Base-by-base conservation (phyloP, 306 rosid genomes). In the Inga leiocalycina region DNA sequence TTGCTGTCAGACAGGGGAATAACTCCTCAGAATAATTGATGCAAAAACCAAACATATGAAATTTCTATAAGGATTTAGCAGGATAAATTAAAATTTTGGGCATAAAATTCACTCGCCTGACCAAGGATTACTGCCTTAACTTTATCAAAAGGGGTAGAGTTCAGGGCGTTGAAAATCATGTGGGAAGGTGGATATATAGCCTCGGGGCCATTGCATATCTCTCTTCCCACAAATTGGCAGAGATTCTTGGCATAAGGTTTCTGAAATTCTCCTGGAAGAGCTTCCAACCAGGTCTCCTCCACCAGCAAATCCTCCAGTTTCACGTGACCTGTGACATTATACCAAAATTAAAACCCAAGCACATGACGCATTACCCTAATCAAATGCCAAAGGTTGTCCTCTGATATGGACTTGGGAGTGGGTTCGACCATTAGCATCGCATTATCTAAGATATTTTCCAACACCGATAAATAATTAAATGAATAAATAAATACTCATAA, bases 121-220 rank as follows among this genome's bases (percentile, higher is more conserved):
- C 99, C 99, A 74, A 96, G 96, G 79, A 94, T 91, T 1, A 94
- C 98, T 82, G 89, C 97, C 85, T 96, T 96, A 52, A 94, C 94
- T 7, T 71, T 62, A 43, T 87, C 84, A 71, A 96, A 96, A 70
- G 97, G 90, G 11, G 98, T 96, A 70, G 99, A 90, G 61, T 96
- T 96, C 35, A 96, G 92, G 61, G 99, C 99, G 71, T 94, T 90
- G 89, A 96, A 96, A 79, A 96, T 90, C 94, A 96, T 91, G 59
- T 87, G 91, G 5, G 88, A 73, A 45, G 98, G 98, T n/a, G 98
- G 99, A 79, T 85, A 92, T 12, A 96, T 89, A 39, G 89, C 85
- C 16, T 78, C 83, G 3, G 76, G 64, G 44, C 74, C 80, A n/a
- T 86, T 72, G 22, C 81, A 79, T 59, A 90, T 85, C 84, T 92